Conservation (phyloP, 805 yeast species). For the Candida khao-thaluensis region DNA sequence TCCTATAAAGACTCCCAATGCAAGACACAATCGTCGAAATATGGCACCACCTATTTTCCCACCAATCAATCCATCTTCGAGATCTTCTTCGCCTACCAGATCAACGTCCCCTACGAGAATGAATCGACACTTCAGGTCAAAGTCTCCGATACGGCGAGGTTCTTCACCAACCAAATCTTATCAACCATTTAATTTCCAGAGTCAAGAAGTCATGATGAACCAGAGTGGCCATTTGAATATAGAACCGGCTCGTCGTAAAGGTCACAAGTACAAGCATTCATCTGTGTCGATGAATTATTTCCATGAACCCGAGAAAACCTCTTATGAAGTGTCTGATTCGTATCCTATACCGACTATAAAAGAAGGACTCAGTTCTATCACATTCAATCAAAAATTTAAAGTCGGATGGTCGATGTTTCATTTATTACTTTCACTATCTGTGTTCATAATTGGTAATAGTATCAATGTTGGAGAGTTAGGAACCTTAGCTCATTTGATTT, state of each 20-base stretch:
- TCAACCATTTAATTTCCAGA: slow-evolving; percentile 66
- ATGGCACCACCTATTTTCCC: slow-evolving; percentile 18
- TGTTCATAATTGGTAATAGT: slow-evolving; percentile 60
- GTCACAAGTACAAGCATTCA: slow-evolving; percentile 94
- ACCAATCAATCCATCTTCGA: slow-evolving; percentile 15
- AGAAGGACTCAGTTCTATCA: slow-evolving; percentile 64
- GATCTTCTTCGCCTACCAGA: slow-evolving; percentile 31
- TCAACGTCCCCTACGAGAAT: slow-evolving; percentile 27
- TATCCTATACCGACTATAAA: slow-evolving; percentile 69
- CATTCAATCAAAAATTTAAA: slow-evolving; percentile 55
- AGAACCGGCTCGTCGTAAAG: slow-evolving; percentile 76
- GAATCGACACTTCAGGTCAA: slow-evolving; percentile 27
- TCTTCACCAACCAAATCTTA: slow-evolving; percentile 23
- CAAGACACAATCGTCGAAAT: slow-evolving; percentile 3
- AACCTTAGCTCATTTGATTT: slow-evolving; percentile 81
- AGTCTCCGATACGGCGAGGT: slow-evolving; percentile 20
- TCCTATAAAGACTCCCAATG: slow-evolving; percentile 6
- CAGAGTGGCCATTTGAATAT: slow-evolving; percentile 27
- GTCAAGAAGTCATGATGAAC: slow-evolving; percentile 43
- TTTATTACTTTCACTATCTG: slow-evolving; percentile 48
- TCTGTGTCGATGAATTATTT: slow-evolving; percentile 95
- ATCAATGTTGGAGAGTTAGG: slow-evolving; percentile 60
- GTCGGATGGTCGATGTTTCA: slow-evolving; percentile 62
- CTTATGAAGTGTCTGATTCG: slow-evolving; percentile 30
- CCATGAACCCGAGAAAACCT: slow-evolving; percentile 71